A percentile compares a stretch with the other conserved stretches of the same genome.
Conservation (phyloP, 2,329 filamentous ascomycete species). For the Diaporthe humulicola region DNA sequence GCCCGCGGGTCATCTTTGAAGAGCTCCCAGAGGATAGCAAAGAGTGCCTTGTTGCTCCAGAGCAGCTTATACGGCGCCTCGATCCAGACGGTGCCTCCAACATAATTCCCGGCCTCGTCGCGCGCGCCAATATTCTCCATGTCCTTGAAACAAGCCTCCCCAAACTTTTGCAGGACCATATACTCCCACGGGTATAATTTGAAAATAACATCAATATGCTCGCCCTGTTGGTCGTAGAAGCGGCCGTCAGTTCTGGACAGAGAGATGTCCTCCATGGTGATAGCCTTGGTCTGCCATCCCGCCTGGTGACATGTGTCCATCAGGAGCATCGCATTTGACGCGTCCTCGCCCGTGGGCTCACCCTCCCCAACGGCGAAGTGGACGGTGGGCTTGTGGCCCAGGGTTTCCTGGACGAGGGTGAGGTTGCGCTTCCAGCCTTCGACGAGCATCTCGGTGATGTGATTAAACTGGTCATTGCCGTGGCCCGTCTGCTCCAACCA, state of each 20-base stretch:
- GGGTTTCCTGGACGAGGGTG: neutral
- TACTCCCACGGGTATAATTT: slow-evolving; percentile 38
- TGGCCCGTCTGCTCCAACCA: slow-evolving; percentile 38
- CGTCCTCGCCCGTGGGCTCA: neutral
- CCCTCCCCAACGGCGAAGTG: slow-evolving; percentile 6
- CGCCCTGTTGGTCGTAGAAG: slow-evolving; percentile 34
- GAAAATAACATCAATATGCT: slow-evolving; percentile 36
- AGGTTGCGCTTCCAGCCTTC: slow-evolving; percentile 36
- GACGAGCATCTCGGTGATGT: slow-evolving; percentile 22
- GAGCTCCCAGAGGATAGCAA: slow-evolving; percentile 34
- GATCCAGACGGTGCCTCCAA: slow-evolving; percentile 36
- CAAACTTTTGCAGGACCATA: neutral
- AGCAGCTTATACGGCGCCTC: slow-evolving; percentile 39
- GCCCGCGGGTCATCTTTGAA: slow-evolving; percentile 36
- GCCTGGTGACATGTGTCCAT: slow-evolving; percentile 15
- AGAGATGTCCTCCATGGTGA: neutral
- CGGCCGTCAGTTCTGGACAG: slow-evolving; percentile 24
- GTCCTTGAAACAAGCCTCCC: slow-evolving; percentile 14
- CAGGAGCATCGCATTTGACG: neutral
- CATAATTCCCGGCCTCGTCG: slow-evolving; percentile 4
- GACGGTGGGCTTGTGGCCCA: neutral
- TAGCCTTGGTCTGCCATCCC: neutral
- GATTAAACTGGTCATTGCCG: slow-evolving; percentile 35
- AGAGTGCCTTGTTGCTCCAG: slow-evolving; percentile 39
- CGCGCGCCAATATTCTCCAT: slow-evolving; percentile 32